Percentiles rank a stretch among this genome's conserved stretches.
Conservation (phyloP, 2,329 filamentous ascomycete genomes). For the Ascochyta koolunga region DNA sequence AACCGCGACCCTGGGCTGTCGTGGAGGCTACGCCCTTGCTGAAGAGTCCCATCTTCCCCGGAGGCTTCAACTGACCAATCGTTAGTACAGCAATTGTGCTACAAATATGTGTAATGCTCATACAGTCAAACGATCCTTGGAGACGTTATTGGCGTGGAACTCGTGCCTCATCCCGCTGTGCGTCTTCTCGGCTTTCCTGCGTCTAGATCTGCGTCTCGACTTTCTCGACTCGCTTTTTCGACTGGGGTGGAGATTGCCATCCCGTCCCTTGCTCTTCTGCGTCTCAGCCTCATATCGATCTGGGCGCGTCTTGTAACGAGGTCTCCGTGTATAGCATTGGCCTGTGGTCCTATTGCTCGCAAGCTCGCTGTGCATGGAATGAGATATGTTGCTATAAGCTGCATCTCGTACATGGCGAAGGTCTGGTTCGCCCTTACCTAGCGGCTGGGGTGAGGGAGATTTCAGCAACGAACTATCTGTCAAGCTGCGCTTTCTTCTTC, state of each 20-base stretch:
- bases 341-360: conserved; percentile 26
- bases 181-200: conserved; percentile 45
- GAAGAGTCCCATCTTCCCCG: conserved; percentile 53
- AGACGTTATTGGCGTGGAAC: conserved; percentile 54
- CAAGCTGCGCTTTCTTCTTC: conserved; percentile 41
- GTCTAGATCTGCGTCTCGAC: conserved; percentile 44
- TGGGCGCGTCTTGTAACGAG: conserved; percentile 54
- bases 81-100: conserved; percentile 27
- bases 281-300: conserved; percentile 53
- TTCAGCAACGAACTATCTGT: conserved; percentile 51
- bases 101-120: conserved; percentile 21
- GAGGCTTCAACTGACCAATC: conserved; percentile 51
- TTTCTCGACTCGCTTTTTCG: conserved; percentile 38
- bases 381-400: conserved; percentile 24
- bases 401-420: conserved; percentile 11
- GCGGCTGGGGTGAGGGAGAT: conserved; percentile 16
- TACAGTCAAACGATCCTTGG: conserved; percentile 56
- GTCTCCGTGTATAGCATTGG: conserved; percentile 50
- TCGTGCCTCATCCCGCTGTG: conserved; percentile 48
- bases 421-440: conserved; percentile 10
- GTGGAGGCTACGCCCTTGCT: conserved; percentile 57
- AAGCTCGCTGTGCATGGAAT: conserved; percentile 17
- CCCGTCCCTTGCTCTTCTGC: conserved; percentile 34
- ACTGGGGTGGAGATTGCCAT: conserved; percentile 22
- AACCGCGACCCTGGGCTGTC: conserved; percentile 51